Base-by-base conservation (phyloP, 2,329 filamentous ascomycete species). In the Fusarium nodosum region DNA sequence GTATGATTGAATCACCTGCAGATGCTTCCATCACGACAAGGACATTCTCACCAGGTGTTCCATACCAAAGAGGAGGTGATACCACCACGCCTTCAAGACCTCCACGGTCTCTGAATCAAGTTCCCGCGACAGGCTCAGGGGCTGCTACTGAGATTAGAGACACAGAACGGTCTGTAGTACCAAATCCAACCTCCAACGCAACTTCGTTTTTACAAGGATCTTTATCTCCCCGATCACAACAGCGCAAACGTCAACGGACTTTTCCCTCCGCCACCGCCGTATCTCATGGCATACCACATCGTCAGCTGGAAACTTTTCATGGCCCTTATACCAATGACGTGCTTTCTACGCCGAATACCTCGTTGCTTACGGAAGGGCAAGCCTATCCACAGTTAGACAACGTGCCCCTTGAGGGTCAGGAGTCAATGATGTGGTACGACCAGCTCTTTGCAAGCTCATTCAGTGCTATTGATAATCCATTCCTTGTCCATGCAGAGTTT, bases 391-490 rank as follows among this genome's bases (percentile, higher is more conserved):
- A 41, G 24, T 24, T 69, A 3, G 66, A 72, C 8, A 44, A 51
- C 10, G 48, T 72, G 18, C 64, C 68, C 0, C 58, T 74, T 1
- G 77, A 78, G 20, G 76, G 75, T 0, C 76, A 79, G n/a, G 76
- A 78, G 52, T 77, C 77, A 1, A 77, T 78, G 64, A 75, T 78
- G 42, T 79, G 77, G 77, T 78, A 77, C 38, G 77, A 78, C 10
- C 77, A 78, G 38, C 44, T 78, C 20, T 78, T 78, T 59, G 76
- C 75, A 1, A 78, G 76, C 36, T 77, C 76, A 0, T 78, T 78
- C 44, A 77, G 75, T 26, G 76, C 76, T 2, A 76, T 78, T 45
- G 77, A 78, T 11, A 78, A 77, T 20, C 77, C 77, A 0, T 77
- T 77, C 26, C 65, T 78, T 16, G 76, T 74, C 7, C 74, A 77